Conservation (phyloP, 2,329 filamentous ascomycete species). For the Lasiodiplodia citricola region DNA sequence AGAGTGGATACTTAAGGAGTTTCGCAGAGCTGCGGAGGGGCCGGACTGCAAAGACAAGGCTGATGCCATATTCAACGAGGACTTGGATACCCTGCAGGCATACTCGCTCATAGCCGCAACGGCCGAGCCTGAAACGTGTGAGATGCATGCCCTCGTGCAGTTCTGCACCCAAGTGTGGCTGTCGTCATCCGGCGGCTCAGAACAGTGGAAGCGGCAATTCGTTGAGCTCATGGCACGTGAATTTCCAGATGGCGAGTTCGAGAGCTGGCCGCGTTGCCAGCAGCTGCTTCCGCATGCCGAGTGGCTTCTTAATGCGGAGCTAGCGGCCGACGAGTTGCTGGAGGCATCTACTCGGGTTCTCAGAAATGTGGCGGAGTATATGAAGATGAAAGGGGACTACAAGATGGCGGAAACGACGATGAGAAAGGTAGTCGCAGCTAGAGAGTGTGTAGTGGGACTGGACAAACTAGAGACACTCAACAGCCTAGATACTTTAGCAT, state of each 20-base stretch:
- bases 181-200: constrained; percentile 31
- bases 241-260: constrained; percentile 38
- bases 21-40: constrained; percentile 4
- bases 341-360: neutral
- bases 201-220: constrained; percentile 40
- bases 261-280: constrained; percentile 42
- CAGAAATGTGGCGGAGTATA: neutral
- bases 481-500: neutral
- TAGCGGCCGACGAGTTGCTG: neutral
- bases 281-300: constrained; percentile 40
- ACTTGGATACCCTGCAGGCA: constrained; percentile 39
- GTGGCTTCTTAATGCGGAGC: neutral
- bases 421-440: neutral
- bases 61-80: constrained; percentile 34
- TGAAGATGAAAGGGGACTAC: neutral
- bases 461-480: neutral
- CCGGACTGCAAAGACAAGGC: neutral
- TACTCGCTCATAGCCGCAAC: constrained; percentile 42
- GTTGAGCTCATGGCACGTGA: constrained; percentile 35
- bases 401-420: neutral
- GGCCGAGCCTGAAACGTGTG: constrained; percentile 33
- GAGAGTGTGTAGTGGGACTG: neutral
- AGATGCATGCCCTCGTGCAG: constrained; percentile 54
- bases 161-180: constrained; percentile 46
- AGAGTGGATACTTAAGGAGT: constrained; percentile 37